Percentiles rank a stretch among this genome's conserved stretches.
phyloP scores from a whole-genome alignment of 2,329 filamentous ascomycete species.

The Fusarium redolens region DNA sequence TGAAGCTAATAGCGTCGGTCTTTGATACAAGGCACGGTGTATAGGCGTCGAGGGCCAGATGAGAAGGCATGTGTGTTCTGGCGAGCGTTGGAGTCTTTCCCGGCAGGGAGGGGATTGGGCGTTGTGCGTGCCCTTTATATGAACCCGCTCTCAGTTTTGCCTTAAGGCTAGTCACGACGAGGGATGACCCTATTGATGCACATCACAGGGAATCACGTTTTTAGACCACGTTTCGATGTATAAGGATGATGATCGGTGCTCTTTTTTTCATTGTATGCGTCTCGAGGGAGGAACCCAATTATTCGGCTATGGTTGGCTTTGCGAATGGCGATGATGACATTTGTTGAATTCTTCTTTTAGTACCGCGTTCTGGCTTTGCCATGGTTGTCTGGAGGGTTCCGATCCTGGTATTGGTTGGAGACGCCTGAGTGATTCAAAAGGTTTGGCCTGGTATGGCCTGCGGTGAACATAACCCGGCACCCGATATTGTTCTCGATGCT shows the following conservation, averaged over 20 bases:
- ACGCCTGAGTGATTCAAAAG: conserved; percentile 40
- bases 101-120: conserved; percentile 44
- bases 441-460: conserved; percentile 32
- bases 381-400: conserved; percentile 39
- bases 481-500: conserved; percentile 41
- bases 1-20: conserved; percentile 45
- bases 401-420: conserved; percentile 34
- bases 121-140: conserved; percentile 45
- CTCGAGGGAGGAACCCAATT: conserved; percentile 43
- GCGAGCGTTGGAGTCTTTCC: conserved; percentile 48
- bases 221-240: conserved; percentile 64
- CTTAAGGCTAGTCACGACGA: conserved; percentile 42
- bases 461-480: conserved; percentile 36
- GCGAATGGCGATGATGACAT: conserved; percentile 39
- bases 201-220: conserved; percentile 53
- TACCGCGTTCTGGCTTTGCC: conserved; percentile 39
- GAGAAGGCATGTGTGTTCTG: conserved; percentile 47
- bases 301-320: conserved; percentile 43
- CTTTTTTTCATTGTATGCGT: conserved; percentile 54
- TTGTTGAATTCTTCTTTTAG: conserved; percentile 40
- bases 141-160: conserved; percentile 45
- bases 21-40: conserved; percentile 38
- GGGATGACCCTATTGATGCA: conserved; percentile 51
- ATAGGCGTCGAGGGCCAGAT: conserved; percentile 36
- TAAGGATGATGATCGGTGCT: conserved; percentile 59